These are phyloP conservation scores for Cymbopogon citratus DNA, from an alignment of 176 grass and related monocot genomes.

Conservation along the genomic window DNA sequence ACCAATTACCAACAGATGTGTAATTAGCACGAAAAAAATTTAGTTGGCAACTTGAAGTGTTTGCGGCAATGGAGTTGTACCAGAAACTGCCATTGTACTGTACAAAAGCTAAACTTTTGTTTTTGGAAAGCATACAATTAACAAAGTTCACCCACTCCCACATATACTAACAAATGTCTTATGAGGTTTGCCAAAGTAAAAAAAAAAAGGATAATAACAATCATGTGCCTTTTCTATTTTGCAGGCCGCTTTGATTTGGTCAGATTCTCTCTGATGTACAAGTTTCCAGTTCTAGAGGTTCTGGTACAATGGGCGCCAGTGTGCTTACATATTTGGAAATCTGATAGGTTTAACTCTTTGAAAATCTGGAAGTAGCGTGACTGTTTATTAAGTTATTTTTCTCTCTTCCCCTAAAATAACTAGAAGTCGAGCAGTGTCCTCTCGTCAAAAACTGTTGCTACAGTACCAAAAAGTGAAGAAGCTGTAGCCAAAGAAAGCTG, in stretches of 20 bases:
- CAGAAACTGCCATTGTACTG: neutral
- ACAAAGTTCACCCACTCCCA: neutral
- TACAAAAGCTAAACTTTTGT: neutral
- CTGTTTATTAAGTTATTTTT: no score
- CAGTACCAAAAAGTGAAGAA: neutral
- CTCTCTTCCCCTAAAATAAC: no score
- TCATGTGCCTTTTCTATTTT: neutral
- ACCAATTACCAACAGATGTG: neutral
- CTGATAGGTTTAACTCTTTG: neutral
- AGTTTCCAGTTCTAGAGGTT: neutral
- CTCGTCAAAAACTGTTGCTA: no score
- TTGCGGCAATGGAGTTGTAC: neutral
- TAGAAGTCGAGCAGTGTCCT: no score
- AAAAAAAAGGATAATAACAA: neutral
- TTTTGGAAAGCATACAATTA: neutral
- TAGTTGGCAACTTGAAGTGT: slow-evolving; percentile 5
- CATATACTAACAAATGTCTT: neutral
- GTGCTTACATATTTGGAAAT: neutral
- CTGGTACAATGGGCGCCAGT: neutral
- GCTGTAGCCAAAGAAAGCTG: neutral
- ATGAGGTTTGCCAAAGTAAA: neutral
- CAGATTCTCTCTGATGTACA: neutral
- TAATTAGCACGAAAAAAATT: neutral
- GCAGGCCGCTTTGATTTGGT: slow-evolving; percentile 4
- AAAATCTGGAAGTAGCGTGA: neutral